Conservation (phyloP, 225 moss, liverwort and hornwort species). For the Rhytidiadelphus loreus region DNA sequence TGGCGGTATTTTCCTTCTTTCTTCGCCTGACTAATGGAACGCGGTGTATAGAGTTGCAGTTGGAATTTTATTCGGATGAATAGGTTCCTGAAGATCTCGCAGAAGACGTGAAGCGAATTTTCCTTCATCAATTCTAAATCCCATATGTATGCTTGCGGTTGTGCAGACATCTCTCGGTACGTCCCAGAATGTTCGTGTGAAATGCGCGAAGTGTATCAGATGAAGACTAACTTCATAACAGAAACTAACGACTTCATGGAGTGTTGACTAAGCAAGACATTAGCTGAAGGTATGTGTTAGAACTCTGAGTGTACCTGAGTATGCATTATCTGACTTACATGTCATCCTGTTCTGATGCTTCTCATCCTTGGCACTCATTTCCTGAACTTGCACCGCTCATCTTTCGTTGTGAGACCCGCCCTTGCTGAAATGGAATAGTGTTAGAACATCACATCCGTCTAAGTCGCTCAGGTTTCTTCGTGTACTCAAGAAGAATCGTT, state of each 20-base stretch:
- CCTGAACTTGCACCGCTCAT: neutral
- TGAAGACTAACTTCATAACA: neutral
- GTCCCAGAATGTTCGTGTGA: neutral
- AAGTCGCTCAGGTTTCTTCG: neutral
- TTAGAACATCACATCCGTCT: neutral
- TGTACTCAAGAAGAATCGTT: neutral
- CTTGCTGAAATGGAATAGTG: neutral
- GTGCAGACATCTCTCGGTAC: neutral
- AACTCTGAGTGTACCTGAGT: neutral
- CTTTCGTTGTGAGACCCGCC: neutral
- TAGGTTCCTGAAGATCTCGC: conserved; percentile 8
- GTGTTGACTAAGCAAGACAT: neutral
- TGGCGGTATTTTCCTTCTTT: neutral
- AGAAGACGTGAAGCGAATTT: neutral
- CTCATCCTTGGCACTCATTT: neutral
- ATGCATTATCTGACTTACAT: neutral
- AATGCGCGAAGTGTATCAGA: neutral
- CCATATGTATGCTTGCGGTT: neutral
- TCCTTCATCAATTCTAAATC: neutral
- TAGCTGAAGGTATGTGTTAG: neutral
- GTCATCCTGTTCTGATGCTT: neutral
- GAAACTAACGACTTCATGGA: neutral
- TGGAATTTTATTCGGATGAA: conserved; percentile 48
- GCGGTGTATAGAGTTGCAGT: conserved; percentile 19
- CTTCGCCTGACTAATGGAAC: neutral